A percentile compares a stretch with the other conserved stretches of the same genome.
Conservation (phyloP, 805 yeast species). For the Candida methanosorbosa region DNA sequence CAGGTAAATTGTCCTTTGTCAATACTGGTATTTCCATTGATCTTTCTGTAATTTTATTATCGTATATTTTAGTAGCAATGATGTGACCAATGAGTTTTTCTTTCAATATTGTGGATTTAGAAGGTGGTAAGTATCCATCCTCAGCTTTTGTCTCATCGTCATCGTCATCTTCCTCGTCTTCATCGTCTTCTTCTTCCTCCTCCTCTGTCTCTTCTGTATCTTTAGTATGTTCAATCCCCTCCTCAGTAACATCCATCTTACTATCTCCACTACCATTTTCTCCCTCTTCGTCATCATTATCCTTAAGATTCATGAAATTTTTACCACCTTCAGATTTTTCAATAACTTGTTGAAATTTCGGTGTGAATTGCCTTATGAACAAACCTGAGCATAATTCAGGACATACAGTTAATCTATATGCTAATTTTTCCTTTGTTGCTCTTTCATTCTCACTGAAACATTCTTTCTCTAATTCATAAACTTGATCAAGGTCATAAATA, state of each 20-base stretch:
- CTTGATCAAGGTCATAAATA: conserved; percentile 62
- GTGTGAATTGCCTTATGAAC: conserved; percentile 61
- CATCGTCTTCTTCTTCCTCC: conserved; percentile 11
- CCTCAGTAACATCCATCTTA: conserved; percentile 6
- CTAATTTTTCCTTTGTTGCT: conserved; percentile 50
- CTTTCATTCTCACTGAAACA: conserved; percentile 72
- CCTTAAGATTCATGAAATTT: conserved; percentile 14
- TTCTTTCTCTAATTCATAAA: conserved; percentile 47
- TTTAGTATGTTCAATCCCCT: conserved; percentile 3
- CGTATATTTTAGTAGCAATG: conserved; percentile 60
- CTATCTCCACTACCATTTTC: conserved; percentile 12
- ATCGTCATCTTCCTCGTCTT: conserved; percentile 17
- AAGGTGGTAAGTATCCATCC: conserved; percentile 32
- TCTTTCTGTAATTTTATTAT: conserved; percentile 1
- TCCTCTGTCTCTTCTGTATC: conserved; percentile 2
- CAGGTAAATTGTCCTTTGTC: conserved; percentile 7
- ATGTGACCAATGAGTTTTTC: conserved; percentile 76
- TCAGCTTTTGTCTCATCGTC: conserved; percentile 14
- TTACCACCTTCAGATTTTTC: conserved; percentile 16
- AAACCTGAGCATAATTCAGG: conserved; percentile 90
- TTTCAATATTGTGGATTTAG: conserved; percentile 39
- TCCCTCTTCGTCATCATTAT: conserved; percentile 9
- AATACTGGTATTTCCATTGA: conserved; percentile 34
- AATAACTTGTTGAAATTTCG: conserved; percentile 32
- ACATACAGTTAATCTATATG: conserved; percentile 67